Base-by-base conservation (phyloP, 139 green algal genomes). In the Asterochloris sp. region DNA sequence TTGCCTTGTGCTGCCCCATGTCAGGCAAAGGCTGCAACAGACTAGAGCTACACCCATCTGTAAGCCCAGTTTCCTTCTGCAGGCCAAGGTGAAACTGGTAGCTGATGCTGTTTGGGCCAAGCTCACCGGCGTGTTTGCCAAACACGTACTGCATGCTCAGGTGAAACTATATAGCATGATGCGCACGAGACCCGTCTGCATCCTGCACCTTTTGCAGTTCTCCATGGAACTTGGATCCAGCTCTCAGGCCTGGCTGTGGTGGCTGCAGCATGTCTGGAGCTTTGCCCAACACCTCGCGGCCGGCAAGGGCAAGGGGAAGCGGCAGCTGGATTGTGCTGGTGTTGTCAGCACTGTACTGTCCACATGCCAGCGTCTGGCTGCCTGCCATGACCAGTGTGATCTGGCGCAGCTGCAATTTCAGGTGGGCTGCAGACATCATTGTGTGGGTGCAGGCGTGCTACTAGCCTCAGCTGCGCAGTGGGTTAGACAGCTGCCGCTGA, bases 301-400 rank as follows among this genome's bases (percentile, higher is more conserved):
- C 0, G 76, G 62, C 0, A 80, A 61, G 11, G 78, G 69, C 47
- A 83, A 77, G 54, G 69, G 61, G 74, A 86, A 85, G 62, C 64
- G 86, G 24, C 87, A 90, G 79, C 83, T 90, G 12, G 87, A 90
- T 82, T 90, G 87, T 28, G 87, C 85, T 14, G 87, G 87, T 6
- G 87, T 90, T 28, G 85, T 89, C n/a, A 87, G 73, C 62, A 86
- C 85, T 14, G 73, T 69, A 13, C 83, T 85, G n/a, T 82, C 85
- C 10, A 73, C 69, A n/a, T 84, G 82, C 68, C 82, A 87, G 60
- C 62, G 54, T 14, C 82, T 90, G 63, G 78, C 87, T 15, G 26
- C n/a, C 28, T 28, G 27, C 4, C 29, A 69, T 23, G 27, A 27
- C n/a, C 87, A 90, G 69, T 73, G 47, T 29, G 84, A 90, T 76